Conservation (phyloP, 371 early-diverging fungal species). For the Mucor indicus region DNA sequence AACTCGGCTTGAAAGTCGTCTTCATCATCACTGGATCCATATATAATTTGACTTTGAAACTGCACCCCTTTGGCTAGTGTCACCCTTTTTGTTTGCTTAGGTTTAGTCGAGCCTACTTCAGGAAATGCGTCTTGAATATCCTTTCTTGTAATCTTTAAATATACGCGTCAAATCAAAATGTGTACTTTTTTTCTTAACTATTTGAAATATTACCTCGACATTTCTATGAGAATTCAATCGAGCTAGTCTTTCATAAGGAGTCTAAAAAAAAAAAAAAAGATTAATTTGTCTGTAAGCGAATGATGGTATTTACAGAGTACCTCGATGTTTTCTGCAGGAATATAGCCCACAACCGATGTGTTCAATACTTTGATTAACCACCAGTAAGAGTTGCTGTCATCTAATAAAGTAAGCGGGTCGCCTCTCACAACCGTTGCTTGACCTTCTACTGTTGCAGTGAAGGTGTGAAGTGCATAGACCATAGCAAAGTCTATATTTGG, state of each 20-base stretch:
- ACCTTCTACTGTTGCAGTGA: constrained; percentile 92
- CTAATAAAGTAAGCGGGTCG: constrained; percentile 85
- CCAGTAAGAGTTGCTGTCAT: constrained; percentile 97
- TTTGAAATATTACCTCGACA: too few species aligned
- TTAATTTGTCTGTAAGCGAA: too few species aligned
- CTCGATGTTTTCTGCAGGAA: constrained; percentile 96
- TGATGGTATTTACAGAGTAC: too few species aligned
- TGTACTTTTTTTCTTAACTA: too few species aligned
- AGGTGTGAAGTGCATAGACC: constrained; percentile 94
- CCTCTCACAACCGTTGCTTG: constrained; percentile 91
- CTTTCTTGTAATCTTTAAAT: constrained; percentile 30
- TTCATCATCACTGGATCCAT: constrained; percentile 52
- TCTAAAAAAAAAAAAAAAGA: constrained; percentile 37
- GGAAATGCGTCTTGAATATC: constrained; percentile 49
- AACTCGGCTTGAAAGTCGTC: constrained; percentile 48
- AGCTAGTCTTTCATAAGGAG: constrained; percentile 89
- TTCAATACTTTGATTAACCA: constrained; percentile 93
- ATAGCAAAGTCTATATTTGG: constrained; percentile 72
- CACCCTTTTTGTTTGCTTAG: constrained; percentile 30
- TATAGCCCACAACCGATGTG: constrained; percentile 90
- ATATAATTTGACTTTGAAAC: constrained; percentile 49
- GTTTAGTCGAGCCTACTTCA: constrained; percentile 34
- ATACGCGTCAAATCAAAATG: too few species aligned
- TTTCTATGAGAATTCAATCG: constrained; percentile 88
- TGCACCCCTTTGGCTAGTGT: constrained; percentile 44